Percentiles rank a stretch among this genome's conserved stretches.
phyloP scores from a whole-genome alignment of 306 rosid species.

The Canavalia gladiata region DNA sequence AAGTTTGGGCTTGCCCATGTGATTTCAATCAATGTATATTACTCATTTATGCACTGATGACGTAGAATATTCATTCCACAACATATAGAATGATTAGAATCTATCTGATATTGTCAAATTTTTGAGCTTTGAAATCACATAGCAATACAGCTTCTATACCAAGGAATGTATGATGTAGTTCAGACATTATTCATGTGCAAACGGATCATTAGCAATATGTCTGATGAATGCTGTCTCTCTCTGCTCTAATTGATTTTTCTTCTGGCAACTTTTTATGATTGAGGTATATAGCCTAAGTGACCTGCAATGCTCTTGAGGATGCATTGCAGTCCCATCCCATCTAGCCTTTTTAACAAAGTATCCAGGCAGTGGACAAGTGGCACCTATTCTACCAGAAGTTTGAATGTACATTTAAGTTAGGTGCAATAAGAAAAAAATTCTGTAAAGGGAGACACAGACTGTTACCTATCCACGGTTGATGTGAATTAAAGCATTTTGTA shows the following conservation, averaged over 20 bases:
- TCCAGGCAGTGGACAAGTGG: background rate
- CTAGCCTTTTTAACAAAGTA: background rate
- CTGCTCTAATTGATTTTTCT: background rate
- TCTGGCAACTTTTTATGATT: background rate
- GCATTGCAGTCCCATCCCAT: background rate
- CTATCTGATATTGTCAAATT: slow-evolving; percentile 44
- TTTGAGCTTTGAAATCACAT: slow-evolving; percentile 28
- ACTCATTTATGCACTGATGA: slow-evolving; percentile 50
- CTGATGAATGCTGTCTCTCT: slow-evolving; percentile 11
- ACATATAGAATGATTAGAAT: slow-evolving; percentile 49
- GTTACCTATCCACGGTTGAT: background rate
- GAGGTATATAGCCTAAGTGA: background rate
- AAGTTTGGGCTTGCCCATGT: slow-evolving; percentile 46
- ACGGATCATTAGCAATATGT: slow-evolving; percentile 11
- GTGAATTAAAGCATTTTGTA: no score
- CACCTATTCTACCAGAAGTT: no score
- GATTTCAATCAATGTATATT: slow-evolving; percentile 61
- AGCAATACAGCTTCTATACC: slow-evolving; percentile 3
- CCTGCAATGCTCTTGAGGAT: background rate
- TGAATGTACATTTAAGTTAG: slow-evolving; percentile 14
- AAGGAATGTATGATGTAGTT: slow-evolving; percentile 22
- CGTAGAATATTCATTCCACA: slow-evolving; percentile 56
- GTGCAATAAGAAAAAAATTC: background rate
- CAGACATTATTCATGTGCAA: slow-evolving; percentile 25
- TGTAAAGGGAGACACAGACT: background rate